These are phyloP conservation scores for Sporothrix protearum DNA, from an alignment of 2,329 filamentous ascomycete genomes.

Conservation along the genomic window DNA sequence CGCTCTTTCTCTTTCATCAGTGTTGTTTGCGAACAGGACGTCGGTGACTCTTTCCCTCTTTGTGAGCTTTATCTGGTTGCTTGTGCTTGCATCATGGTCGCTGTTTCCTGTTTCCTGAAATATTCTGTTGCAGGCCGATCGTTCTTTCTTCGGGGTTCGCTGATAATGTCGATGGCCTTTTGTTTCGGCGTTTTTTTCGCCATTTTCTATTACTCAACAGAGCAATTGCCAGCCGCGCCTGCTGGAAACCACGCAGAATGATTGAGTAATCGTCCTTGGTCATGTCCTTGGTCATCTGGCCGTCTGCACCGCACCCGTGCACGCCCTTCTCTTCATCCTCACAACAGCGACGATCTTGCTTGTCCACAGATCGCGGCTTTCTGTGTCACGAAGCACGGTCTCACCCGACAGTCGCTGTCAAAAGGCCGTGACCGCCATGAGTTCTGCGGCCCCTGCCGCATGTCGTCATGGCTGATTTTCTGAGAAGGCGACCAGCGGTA, in stretches of 20 bases:
- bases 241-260: slow-evolving; percentile 6
- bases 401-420: not conserved
- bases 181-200: not conserved
- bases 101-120: slow-evolving; percentile 3
- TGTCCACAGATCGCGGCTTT: not conserved
- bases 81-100: not conserved
- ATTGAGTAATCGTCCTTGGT: slow-evolving; percentile 16
- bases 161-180: not conserved
- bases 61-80: not conserved
- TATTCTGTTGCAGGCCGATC: not conserved
- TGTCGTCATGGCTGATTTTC: not conserved
- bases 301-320: not conserved
- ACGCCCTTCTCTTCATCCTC: not conserved
- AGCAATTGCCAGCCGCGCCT: slow-evolving; percentile 8
- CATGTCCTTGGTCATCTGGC: not conserved
- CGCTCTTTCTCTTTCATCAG: not conserved
- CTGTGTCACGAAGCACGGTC: slow-evolving; percentile 10
- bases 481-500: not conserved
- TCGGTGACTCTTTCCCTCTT: not conserved
- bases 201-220: slow-evolving; percentile 5
- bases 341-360: not conserved
- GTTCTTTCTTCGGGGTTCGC: slow-evolving; percentile 12
- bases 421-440: not conserved
- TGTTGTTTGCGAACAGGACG: not conserved
- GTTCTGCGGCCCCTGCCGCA: slow-evolving; percentile 2